phyloP scores from a whole-genome alignment of 1,284 basidiomycete genomes.

The Pseudozyma tsukubaensis region DNA sequence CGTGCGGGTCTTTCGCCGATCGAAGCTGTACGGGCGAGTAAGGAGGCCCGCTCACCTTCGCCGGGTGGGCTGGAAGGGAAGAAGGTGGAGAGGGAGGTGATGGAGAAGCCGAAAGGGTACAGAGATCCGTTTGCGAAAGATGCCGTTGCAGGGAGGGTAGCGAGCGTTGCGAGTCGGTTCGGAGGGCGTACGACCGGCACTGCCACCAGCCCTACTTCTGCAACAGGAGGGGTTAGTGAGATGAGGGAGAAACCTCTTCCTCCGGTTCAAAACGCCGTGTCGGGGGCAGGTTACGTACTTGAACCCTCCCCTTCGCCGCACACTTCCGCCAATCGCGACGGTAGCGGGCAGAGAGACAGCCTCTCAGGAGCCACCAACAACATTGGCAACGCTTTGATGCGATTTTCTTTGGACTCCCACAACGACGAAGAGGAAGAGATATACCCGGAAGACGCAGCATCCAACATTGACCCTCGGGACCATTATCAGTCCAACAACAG shows the following conservation, averaged over 20 bases:
- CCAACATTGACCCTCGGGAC: constrained; percentile 37
- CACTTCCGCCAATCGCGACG: background rate
- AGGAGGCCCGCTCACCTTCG: constrained; percentile 6
- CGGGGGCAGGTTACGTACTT: background rate
- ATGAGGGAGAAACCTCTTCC: constrained; percentile 16
- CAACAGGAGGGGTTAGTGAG: background rate
- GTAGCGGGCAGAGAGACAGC: no score
- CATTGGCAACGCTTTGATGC: background rate
- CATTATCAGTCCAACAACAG: constrained; percentile 1
- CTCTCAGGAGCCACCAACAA: background rate
- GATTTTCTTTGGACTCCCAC: constrained; percentile 10
- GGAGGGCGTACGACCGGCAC: constrained; percentile 22
- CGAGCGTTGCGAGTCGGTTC: constrained; percentile 52
- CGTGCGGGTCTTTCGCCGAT: constrained; percentile 37
- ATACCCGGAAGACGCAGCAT: constrained; percentile 61
- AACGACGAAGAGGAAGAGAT: constrained; percentile 47
- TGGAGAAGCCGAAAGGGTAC: constrained; percentile 3
- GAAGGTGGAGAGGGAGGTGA: background rate
- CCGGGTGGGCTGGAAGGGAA: background rate
- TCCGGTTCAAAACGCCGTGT: no score
- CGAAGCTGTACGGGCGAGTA: constrained; percentile 39
- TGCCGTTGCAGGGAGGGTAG: constrained; percentile 52
- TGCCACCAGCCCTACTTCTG: no score
- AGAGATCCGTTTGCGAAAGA: constrained; percentile 59
- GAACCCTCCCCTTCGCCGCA: background rate